Conservation (phyloP, 169 alveolate species). For the Plasmodium vinckei region DNA sequence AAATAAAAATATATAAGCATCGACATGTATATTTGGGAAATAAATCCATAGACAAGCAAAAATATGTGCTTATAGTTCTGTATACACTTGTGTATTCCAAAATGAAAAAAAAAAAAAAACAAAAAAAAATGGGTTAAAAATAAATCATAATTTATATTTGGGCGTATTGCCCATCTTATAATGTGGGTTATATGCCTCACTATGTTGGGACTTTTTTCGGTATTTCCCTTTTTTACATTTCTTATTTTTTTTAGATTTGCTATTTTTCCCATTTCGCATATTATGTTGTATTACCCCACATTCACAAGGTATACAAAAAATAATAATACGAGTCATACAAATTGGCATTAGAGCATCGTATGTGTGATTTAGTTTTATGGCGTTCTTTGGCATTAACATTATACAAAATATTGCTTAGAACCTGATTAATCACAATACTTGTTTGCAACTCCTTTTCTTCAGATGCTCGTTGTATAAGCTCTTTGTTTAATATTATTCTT, state of each 20-base stretch:
- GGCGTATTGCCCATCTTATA: no score
- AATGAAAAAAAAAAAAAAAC: background rate
- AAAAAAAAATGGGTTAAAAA: background rate
- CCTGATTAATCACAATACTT: constrained; percentile 49
- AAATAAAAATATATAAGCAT: background rate
- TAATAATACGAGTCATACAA: constrained; percentile 58
- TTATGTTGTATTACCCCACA: background rate
- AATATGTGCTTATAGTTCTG: no score
- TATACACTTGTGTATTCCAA: no score
- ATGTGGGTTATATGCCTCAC: no score
- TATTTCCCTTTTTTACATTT: background rate
- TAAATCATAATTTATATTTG: no score
- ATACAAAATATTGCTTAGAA: constrained; percentile 39
- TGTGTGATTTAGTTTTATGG: background rate
- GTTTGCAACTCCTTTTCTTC: constrained; percentile 39
- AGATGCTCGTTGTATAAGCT: constrained; percentile 5
- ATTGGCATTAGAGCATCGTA: constrained; percentile 5
- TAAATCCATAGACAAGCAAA: no score
- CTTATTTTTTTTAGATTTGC: background rate
- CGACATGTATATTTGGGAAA: background rate
- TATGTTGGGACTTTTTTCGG: background rate
- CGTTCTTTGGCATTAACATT: constrained; percentile 17
- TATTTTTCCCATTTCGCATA: background rate
- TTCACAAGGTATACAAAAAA: constrained; percentile 32
- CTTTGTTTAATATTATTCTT: constrained; percentile 42